Percentiles rank a stretch among this genome's conserved stretches.
Conservation (phyloP, 805 yeast genomes). For the Ogataea siamensis region DNA sequence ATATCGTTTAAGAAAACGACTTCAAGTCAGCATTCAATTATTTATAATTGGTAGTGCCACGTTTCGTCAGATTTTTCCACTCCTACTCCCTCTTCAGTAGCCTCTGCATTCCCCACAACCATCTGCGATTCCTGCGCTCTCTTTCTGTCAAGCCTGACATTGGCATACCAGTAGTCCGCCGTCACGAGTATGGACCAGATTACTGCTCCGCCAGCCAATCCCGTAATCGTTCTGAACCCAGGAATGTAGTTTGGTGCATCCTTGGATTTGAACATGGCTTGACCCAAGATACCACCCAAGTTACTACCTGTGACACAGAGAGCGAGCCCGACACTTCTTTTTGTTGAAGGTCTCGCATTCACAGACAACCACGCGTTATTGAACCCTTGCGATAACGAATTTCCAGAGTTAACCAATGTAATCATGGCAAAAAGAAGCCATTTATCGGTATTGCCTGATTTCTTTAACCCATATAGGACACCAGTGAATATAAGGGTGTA, state of each 20-base stretch:
- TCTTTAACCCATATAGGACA: constrained; percentile 2
- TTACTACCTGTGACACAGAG: constrained; percentile 2
- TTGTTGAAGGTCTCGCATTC: constrained; percentile 2
- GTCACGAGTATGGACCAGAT: constrained; percentile 2
- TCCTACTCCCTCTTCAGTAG: constrained; percentile 2
- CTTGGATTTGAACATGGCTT: constrained; percentile 2
- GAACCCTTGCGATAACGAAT: constrained; percentile 2
- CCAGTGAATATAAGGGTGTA: constrained; percentile 2
- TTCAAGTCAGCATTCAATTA: constrained; percentile 1
- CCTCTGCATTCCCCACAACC: constrained; percentile 3
- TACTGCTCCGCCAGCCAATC: constrained; percentile 3
- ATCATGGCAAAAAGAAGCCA: constrained; percentile 2
- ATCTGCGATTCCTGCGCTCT: constrained; percentile 3
- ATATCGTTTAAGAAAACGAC: constrained; percentile 2
- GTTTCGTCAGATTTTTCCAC: constrained; percentile 2
- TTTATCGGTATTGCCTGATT: constrained; percentile 2
- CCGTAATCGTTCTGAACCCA: constrained; percentile 2
- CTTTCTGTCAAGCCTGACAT: constrained; percentile 2
- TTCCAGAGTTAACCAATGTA: constrained; percentile 2
- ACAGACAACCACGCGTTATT: constrained; percentile 2
- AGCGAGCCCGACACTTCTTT: constrained; percentile 3
- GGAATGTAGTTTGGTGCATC: constrained; percentile 2
- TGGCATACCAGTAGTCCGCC: constrained; percentile 2
- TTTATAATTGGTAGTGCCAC: constrained; percentile 2
- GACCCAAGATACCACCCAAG: constrained; percentile 3